Evolutionary conservation across 2,329 filamentous ascomycete genomes (phyloP), one percentile per base, ranked within the genome.

Genomic region (Akanthomyces uredinophilus): DNA sequence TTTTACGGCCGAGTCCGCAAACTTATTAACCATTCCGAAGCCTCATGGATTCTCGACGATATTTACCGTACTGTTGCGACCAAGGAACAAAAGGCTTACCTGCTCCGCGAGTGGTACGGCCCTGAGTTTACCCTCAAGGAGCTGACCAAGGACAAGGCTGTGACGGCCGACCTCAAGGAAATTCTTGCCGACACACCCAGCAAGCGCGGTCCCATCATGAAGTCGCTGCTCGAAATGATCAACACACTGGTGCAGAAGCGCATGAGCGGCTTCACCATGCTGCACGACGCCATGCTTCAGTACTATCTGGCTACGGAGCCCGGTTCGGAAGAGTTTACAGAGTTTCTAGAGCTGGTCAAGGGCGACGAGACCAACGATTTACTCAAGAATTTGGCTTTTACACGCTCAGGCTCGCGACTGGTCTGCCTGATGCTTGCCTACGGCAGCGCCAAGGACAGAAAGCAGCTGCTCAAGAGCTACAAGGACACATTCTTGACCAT

Each of bases 211-310:
- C 87, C 91, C 0, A 93, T 97, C 66, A 90, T 98, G 87, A 89
- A 89, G 72, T 90, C 90, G 71, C 81, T 98, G 60, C 83, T 88
- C 66, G 89, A 91, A 67, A 85, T 96, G 77, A 95, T 96, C 80
- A 96, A 97, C 76, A 87, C 89, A 65, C 84, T 99, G 47, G 84
- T 98, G 53, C 93, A 99, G 77, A 99, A 99, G 84, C 95, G 95
- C 78, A 88, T 95, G 78, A 96, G 92, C 1, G 94, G 92, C 11
- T 98, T 99, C 77, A 98, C 94, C 2, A 96, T 99, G 84, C 85
- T 99, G 22, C 96, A 99, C 75, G 95, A 98, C 70, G 95, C 95
- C 55, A 96, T 99, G 93, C 81, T 97, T 64, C 94, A 99, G 73
- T 99, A 97, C 76, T 97, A 94, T 77, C 78, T 92, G 59, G 94